A percentile compares a stretch with the other conserved stretches of the same genome.
These are phyloP conservation scores for rapeseed (Brassica napus) DNA, from an alignment of 345 rosid genomes.

Conservation along the genomic window Da-Ae NC_063447.1:57051001-57051500, in stretches of 20 bases:
- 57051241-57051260: background rate
- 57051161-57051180: background rate
- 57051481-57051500: background rate
- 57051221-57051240: constrained; percentile 20
- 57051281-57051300: background rate
- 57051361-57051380: constrained; percentile 40
- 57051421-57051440: background rate
- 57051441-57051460: background rate
- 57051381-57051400: constrained; percentile 21
- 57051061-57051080: too few relatives aligned
- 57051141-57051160: constrained; percentile 18
- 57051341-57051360: background rate
- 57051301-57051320: too few relatives aligned
- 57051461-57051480: background rate
- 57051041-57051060: too few relatives aligned
- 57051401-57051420: constrained; percentile 21
- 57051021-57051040: too few relatives aligned
- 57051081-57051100: too few relatives aligned
- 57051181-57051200: background rate
- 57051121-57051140: constrained; percentile 1
- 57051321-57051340: background rate
- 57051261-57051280: constrained; percentile 1
- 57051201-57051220: constrained; percentile 21
- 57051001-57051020: too few relatives aligned
- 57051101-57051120: too few relatives aligned